Conservation (phyloP, 345 rosid genomes). For the Brassica napus region DNA sequence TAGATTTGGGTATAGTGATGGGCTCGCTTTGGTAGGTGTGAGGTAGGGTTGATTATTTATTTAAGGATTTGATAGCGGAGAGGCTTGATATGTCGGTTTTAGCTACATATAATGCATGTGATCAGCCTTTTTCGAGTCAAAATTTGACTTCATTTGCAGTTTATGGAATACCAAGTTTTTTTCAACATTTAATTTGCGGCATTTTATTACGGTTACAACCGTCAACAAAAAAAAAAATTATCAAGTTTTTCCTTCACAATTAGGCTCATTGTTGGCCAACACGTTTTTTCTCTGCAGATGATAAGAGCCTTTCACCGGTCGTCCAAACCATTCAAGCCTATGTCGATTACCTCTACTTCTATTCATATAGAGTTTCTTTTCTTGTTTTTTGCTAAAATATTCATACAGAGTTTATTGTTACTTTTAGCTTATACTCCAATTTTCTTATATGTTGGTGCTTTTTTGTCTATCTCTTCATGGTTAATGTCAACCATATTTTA, state of each 20-base stretch:
- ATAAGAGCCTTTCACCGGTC: background rate
- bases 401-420: too few species aligned
- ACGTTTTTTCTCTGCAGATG: background rate
- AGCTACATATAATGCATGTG: conserved; percentile 19
- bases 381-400: too few species aligned
- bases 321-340: background rate
- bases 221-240: background rate
- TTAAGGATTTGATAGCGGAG: too few species aligned
- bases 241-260: background rate
- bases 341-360: too few species aligned
- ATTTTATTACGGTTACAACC: background rate
- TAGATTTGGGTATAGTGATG: background rate
- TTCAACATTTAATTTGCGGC: background rate
- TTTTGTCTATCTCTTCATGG: too few species aligned
- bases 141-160: background rate
- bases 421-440: too few species aligned
- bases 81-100: conserved; percentile 7
- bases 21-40: too few species aligned
- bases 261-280: background rate
- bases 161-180: conserved; percentile 1
- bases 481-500: too few species aligned
- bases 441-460: too few species aligned
- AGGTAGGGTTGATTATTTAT: too few species aligned
- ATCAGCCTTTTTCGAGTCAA: background rate
- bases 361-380: too few species aligned